These are phyloP conservation scores for Brasenia schreberi DNA, from an alignment of 164 flowering plant genomes.

Conservation along the genomic window DNA sequence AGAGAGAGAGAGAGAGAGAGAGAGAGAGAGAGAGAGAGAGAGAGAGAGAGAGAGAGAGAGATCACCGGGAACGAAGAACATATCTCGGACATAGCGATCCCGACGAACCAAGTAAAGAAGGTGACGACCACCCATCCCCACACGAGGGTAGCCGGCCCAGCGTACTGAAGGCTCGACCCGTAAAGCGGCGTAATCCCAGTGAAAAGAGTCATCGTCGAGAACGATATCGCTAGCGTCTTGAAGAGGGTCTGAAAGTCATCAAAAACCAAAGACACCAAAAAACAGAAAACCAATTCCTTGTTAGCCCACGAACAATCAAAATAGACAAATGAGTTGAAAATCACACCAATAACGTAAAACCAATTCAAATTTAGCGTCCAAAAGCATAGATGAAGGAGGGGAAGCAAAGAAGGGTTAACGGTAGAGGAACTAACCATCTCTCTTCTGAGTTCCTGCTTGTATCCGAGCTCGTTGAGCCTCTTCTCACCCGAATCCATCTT, in stretches of 20 bases:
- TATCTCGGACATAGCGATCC: conserved; percentile 69
- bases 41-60: too few relatives aligned
- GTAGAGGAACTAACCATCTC: conserved; percentile 35
- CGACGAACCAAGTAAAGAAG: conserved; percentile 67
- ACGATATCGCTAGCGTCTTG: conserved; percentile 54
- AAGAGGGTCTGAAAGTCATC: conserved; percentile 34
- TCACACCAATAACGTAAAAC: neutral
- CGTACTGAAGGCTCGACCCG: conserved; percentile 51
- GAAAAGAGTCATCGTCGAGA: conserved; percentile 55
- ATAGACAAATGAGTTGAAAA: neutral
- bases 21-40: too few relatives aligned
- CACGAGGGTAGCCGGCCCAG: conserved; percentile 62
- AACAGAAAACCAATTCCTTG: neutral
- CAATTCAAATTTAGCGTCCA: neutral
- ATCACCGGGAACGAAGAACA: conserved; percentile 67
- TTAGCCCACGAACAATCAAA: neutral
- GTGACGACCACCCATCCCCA: conserved; percentile 76
- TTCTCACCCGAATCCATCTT: conserved; percentile 9
- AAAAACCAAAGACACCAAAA: neutral
- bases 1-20: too few relatives aligned
- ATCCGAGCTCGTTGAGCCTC: conserved; percentile 61
- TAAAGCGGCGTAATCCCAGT: conserved; percentile 57
- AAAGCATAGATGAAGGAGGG: neutral
- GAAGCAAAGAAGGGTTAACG: neutral
- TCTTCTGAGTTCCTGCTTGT: conserved; percentile 73